Evolutionary conservation across 1,284 basidiomycete species (phyloP).

Genomic region (Erythrobasidium hasegawianum): DNA sequence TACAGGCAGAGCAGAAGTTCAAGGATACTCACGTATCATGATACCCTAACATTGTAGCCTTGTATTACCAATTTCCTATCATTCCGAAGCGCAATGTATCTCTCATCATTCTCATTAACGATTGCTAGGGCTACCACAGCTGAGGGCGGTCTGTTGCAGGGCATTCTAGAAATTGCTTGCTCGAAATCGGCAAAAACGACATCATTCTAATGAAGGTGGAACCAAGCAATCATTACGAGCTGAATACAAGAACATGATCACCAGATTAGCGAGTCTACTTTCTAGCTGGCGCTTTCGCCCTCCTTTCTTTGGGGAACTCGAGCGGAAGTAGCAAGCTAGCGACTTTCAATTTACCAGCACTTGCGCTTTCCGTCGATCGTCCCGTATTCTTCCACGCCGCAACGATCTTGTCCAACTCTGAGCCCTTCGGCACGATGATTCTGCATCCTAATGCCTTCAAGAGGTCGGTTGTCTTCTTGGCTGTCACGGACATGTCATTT

Average conservation of each 20-base stretch:
- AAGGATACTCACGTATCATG: conserved; percentile 30
- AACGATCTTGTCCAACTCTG: conserved; percentile 61
- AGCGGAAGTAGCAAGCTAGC: conserved; percentile 71
- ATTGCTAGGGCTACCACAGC: no score
- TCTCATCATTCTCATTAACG: no score
- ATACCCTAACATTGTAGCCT: conserved; percentile 9
- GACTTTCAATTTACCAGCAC: conserved; percentile 54
- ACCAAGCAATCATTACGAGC: no score
- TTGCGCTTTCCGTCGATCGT: conserved; percentile 33
- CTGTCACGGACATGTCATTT: conserved; percentile 60
- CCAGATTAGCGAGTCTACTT: no score
- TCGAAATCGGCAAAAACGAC: no score
- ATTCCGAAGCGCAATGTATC: no score
- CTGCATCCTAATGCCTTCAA: conserved; percentile 62
- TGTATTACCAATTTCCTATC: no score
- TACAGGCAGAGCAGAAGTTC: conserved; percentile 7
- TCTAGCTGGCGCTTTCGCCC: conserved; percentile 44
- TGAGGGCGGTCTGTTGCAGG: no score
- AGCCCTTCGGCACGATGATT: conserved; percentile 58
- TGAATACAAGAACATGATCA: no score
- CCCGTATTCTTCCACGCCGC: conserved; percentile 23
- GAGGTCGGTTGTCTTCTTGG: conserved; percentile 41
- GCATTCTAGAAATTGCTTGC: no score
- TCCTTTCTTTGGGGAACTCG: conserved; percentile 64
- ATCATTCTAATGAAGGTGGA: no score